These are phyloP conservation scores for Nothophoma quercina DNA, from an alignment of 2,329 filamentous ascomycete genomes.

Conservation along the genomic window DNA sequence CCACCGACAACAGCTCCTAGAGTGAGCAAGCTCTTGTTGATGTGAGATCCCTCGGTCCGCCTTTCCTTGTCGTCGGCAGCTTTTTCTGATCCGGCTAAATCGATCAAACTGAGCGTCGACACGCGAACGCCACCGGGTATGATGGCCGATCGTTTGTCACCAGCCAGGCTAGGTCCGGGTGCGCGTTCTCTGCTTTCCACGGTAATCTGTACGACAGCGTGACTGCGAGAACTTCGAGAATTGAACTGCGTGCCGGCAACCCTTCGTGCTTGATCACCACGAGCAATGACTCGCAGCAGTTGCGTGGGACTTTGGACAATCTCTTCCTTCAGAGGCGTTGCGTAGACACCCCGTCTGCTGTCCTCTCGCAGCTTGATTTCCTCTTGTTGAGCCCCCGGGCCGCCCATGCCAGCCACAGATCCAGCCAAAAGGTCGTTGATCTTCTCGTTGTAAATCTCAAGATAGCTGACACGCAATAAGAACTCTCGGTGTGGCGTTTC, in stretches of 20 bases:
- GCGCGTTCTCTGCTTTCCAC: slow-evolving; percentile 93
- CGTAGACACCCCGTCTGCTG: slow-evolving; percentile 94
- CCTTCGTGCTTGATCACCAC: slow-evolving; percentile 87
- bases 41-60: slow-evolving; percentile 92
- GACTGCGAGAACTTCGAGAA: slow-evolving; percentile 92
- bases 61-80: slow-evolving; percentile 95
- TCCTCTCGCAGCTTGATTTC: slow-evolving; percentile 98
- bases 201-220: slow-evolving; percentile 97
- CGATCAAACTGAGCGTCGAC: slow-evolving; percentile 92
- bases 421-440: slow-evolving; percentile 92
- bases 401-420: slow-evolving; percentile 64
- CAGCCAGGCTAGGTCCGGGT: slow-evolving; percentile 58
- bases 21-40: slow-evolving; percentile 97
- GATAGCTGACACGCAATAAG: slow-evolving; percentile 91
- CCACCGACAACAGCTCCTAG: slow-evolving; percentile 93
- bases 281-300: slow-evolving; percentile 89
- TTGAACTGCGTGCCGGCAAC: slow-evolving; percentile 98
- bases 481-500: slow-evolving; percentile 96
- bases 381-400: slow-evolving; percentile 67
- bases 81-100: slow-evolving; percentile 94
- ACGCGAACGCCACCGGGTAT: slow-evolving; percentile 89
- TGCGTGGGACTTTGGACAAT: slow-evolving; percentile 98
- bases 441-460: slow-evolving; percentile 98
- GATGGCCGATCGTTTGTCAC: slow-evolving; percentile 51
- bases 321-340: slow-evolving; percentile 94